Percentiles rank a stretch among this genome's conserved stretches.
Conservation (phyloP, 805 yeast genomes). For the Komagataella populi region DNA sequence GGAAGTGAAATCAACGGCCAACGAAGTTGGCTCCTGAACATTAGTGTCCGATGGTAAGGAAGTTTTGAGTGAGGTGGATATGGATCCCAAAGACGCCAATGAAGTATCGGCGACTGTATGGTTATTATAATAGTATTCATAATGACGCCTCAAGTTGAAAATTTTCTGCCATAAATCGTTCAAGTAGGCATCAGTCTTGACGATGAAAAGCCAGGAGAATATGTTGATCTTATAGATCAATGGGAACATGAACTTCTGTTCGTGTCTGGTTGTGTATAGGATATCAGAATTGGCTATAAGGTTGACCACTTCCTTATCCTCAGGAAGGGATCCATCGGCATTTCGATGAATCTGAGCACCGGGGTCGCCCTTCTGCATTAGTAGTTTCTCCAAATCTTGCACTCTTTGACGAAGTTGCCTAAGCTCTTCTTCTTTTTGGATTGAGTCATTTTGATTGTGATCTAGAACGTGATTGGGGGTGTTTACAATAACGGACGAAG, state of each 20-base stretch:
- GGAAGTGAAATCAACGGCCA: not conserved
- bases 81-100: slow-evolving; percentile 3
- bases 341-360: not conserved
- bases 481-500: not conserved
- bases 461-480: not conserved
- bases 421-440: slow-evolving; percentile 12
- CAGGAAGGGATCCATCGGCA: slow-evolving; percentile 1
- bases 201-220: slow-evolving; percentile 44
- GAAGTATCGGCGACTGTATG: slow-evolving; percentile 17
- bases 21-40: not conserved
- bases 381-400: slow-evolving; percentile 13
- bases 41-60: not conserved
- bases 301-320: slow-evolving; percentile 15
- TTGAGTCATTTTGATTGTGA: not conserved
- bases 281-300: slow-evolving; percentile 19
- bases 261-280: slow-evolving; percentile 20
- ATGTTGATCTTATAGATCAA: slow-evolving; percentile 27
- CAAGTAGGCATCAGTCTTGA: slow-evolving; percentile 44
- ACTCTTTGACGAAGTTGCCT: slow-evolving; percentile 10
- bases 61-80: slow-evolving; percentile 3
- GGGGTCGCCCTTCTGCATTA: slow-evolving; percentile 1
- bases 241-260: slow-evolving; percentile 18
- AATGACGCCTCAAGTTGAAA: slow-evolving; percentile 19
- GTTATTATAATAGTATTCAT: slow-evolving; percentile 20
- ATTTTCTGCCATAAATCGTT: slow-evolving; percentile 36